These are phyloP conservation scores for Canavalia gladiata DNA, from an alignment of 306 rosid genomes.

Conservation along the genomic window DNA sequence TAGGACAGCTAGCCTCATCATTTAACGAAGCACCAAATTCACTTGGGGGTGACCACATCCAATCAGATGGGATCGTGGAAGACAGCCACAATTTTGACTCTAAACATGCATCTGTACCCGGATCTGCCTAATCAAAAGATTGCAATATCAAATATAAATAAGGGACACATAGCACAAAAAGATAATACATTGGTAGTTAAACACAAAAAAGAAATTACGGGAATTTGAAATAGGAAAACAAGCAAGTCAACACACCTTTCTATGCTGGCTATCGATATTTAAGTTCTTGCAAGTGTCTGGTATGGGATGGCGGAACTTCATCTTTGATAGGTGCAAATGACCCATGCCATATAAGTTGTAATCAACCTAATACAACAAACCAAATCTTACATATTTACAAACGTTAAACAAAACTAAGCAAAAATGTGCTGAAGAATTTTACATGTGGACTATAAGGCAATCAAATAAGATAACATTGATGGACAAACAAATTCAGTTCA, in stretches of 20 bases:
- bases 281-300: slow-evolving; percentile 62
- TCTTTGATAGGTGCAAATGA: slow-evolving; percentile 77
- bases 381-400: slow-evolving; percentile 23
- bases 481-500: slow-evolving; percentile 15
- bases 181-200: slow-evolving; percentile 17
- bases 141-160: slow-evolving; percentile 45
- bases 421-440: slow-evolving; percentile 30
- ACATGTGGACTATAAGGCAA: slow-evolving; percentile 10
- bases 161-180: slow-evolving; percentile 25
- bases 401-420: slow-evolving; percentile 24
- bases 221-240: slow-evolving; percentile 54
- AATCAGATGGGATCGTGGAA: slow-evolving; percentile 67
- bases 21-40: slow-evolving; percentile 57
- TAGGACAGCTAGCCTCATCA: slow-evolving; percentile 51
- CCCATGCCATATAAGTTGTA: slow-evolving; percentile 91
- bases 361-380: slow-evolving; percentile 55
- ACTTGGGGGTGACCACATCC: slow-evolving; percentile 68
- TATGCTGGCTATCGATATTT: slow-evolving; percentile 46
- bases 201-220: slow-evolving; percentile 29
- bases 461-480: slow-evolving; percentile 29
- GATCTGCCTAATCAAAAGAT: slow-evolving; percentile 69
- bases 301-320: slow-evolving; percentile 82
- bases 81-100: slow-evolving; percentile 71
- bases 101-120: slow-evolving; percentile 51
- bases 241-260: slow-evolving; percentile 54